A percentile compares a stretch with the other conserved stretches of the same genome.
phyloP scores from a whole-genome alignment of 2,329 filamentous ascomycete genomes.

The Dothistroma septosporum region DNA sequence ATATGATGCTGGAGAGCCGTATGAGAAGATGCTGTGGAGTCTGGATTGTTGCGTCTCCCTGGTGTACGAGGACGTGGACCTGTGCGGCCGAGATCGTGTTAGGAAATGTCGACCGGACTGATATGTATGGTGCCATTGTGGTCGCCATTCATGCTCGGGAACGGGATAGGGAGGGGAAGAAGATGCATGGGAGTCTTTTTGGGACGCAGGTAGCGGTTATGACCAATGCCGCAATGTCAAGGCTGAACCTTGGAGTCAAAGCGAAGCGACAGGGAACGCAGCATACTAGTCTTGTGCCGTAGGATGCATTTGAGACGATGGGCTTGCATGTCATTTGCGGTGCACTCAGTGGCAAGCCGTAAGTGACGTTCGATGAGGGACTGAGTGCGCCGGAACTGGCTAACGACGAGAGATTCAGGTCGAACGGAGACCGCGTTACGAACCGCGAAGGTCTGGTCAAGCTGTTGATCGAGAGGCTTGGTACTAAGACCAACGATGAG shows the following conservation, averaged over 20 bases:
- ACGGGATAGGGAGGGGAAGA: conserved; percentile 40
- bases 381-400: conserved; percentile 27
- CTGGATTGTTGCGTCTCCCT: conserved; percentile 44
- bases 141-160: conserved; percentile 40
- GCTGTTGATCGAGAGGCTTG: conserved; percentile 37
- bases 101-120: conserved; percentile 46
- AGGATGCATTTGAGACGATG: conserved; percentile 42
- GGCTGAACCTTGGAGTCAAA: conserved; percentile 41
- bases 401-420: conserved; percentile 30
- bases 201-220: conserved; percentile 44
- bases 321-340: conserved; percentile 24
- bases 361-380: conserved; percentile 34
- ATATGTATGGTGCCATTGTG: conserved; percentile 45
- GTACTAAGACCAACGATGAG: conserved; percentile 37
- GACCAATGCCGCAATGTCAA: conserved; percentile 41
- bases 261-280: conserved; percentile 44
- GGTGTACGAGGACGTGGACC: conserved; percentile 41
- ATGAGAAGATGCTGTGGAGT: conserved; percentile 42
- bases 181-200: conserved; percentile 45
- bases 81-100: conserved; percentile 41
- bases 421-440: conserved; percentile 31
- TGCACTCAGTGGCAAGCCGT: conserved; percentile 39
- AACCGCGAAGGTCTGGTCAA: conserved; percentile 34
- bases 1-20: conserved; percentile 47
- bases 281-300: conserved; percentile 48